These are phyloP conservation scores for Trichosporon inkin DNA, from an alignment of 1,284 basidiomycete genomes.

Conservation along the genomic window DNA sequence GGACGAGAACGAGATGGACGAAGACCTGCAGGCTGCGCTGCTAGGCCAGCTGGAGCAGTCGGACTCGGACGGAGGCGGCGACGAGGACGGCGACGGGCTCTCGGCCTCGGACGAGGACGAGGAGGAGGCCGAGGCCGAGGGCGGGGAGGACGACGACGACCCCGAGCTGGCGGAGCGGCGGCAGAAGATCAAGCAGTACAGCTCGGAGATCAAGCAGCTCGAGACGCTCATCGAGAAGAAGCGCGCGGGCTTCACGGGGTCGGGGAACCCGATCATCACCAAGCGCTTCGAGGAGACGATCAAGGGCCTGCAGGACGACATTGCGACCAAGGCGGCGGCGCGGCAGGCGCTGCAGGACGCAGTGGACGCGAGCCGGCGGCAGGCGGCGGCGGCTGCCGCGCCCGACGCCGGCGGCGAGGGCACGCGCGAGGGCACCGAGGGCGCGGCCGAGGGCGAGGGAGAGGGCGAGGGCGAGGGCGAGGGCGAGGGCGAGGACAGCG, in stretches of 20 bases:
- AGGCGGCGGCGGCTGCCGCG: constrained; percentile 15
- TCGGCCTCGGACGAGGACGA: constrained; percentile 64
- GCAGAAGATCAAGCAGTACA: constrained; percentile 68
- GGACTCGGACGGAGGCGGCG: constrained; percentile 30
- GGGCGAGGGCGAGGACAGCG: constrained; percentile 26
- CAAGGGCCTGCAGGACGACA: constrained; percentile 76
- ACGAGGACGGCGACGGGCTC: constrained; percentile 30
- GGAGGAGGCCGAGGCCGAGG: constrained; percentile 65
- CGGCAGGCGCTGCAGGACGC: constrained; percentile 52
- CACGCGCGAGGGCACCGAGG: constrained; percentile 8
- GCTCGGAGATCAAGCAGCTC: constrained; percentile 83
- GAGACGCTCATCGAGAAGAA: constrained; percentile 84
- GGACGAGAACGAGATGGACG: constrained; percentile 33
- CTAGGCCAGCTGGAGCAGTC: constrained; percentile 36
- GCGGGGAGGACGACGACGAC: constrained; percentile 62
- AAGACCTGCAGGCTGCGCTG: constrained; percentile 41
- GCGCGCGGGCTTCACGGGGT: constrained; percentile 73
- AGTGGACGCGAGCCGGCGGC: constrained; percentile 26
- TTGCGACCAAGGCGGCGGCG: constrained; percentile 75
- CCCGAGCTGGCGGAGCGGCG: constrained; percentile 55
- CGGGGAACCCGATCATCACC: constrained; percentile 78
- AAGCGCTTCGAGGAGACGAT: constrained; percentile 91
- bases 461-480: constrained; percentile 29
- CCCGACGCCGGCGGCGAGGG: constrained; percentile 11
- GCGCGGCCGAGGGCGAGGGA: constrained; percentile 28